These are phyloP conservation scores for Rubroshorea leprosula DNA, from an alignment of 345 rosid species.

Conservation along the genomic window DNA sequence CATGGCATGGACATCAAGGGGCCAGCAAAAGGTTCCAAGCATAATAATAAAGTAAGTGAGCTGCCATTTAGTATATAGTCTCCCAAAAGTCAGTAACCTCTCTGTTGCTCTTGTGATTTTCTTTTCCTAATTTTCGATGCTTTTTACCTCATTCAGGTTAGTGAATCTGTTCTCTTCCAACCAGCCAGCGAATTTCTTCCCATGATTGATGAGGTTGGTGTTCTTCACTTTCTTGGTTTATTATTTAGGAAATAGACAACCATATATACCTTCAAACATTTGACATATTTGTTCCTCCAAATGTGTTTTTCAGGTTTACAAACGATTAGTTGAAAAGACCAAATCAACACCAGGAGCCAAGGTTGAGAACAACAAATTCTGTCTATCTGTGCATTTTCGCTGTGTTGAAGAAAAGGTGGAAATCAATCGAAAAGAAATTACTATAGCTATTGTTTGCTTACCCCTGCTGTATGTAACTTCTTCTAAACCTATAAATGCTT, in stretches of 20 bases:
- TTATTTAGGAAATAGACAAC: neutral
- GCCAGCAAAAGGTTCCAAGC: slow-evolving; percentile 50
- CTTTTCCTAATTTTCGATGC: neutral
- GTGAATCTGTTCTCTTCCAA: slow-evolving; percentile 55
- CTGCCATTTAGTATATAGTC: neutral
- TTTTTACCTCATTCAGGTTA: slow-evolving; percentile 30
- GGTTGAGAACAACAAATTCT: slow-evolving; percentile 90
- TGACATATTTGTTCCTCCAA: too few relatives aligned
- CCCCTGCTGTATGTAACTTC: neutral
- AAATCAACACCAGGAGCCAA: slow-evolving; percentile 62
- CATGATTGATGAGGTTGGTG: slow-evolving; percentile 69
- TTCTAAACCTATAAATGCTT: too few relatives aligned
- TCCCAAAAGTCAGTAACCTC: neutral
- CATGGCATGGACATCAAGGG: slow-evolving; percentile 99
- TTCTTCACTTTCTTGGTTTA: neutral
- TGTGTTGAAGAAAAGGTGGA: slow-evolving; percentile 77
- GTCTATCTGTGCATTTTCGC: slow-evolving; percentile 83
- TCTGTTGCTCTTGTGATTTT: neutral
- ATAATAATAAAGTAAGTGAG: slow-evolving; percentile 48
- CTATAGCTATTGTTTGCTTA: neutral
- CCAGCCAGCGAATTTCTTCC: slow-evolving; percentile 82
- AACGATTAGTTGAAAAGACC: slow-evolving; percentile 52
- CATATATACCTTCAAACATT: too few relatives aligned
- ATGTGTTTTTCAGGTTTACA: slow-evolving; percentile 44
- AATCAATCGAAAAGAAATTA: neutral